Base-by-base conservation (phyloP, 1,139 yeast species). In the Wickerhamiella infanticola region DNA sequence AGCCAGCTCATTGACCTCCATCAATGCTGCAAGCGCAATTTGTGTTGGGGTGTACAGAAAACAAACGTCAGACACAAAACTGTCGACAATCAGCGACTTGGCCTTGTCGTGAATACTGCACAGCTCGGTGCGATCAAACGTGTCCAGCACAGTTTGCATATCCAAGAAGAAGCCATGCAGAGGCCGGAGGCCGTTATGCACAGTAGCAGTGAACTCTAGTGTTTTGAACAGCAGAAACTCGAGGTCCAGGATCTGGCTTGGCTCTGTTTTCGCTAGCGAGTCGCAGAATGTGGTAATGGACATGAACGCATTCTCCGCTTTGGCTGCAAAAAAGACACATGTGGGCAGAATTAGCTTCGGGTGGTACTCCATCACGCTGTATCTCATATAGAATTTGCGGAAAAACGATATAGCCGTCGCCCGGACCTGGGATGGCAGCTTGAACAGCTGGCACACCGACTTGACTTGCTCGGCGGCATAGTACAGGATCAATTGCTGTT, bases 41-140 rank as follows among this genome's bases (percentile, higher is more conserved):
- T 90, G 98, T 1, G 98, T 95, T 2, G 98, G 98, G 0, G 97
- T 79, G 61, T 68, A 90, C 35, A 78, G 66, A 55, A 85, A 88
- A 13, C 73, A 67, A 3, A 75, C 88, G 58, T 88, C 95, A 31
- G 93, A 77, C 40, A 82, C 66, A 43, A 86, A 62, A 0, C 82
- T 73, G 23, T 78, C 80, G 42, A 77, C 74, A 5, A 85, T 69
- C 63, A 79, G 65, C 33, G 67, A 69, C 54, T 81, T 75, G 2
- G 94, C 84, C 37, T 68, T 64, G 56, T 84, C 94, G 60, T 83
- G 84, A 41, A 65, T 49, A 9, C 52, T 47, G 8, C 67, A 68
- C 36, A 67, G 48, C 37, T 54, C 51, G 4, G 47, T 45, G n/a
- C 45, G 50, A 2, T 50, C 46, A 8, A 49, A 42, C 1, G 38